Base-by-base conservation (phyloP, 306 rosid genomes). In the Casuarina equisetifolia region DNA sequence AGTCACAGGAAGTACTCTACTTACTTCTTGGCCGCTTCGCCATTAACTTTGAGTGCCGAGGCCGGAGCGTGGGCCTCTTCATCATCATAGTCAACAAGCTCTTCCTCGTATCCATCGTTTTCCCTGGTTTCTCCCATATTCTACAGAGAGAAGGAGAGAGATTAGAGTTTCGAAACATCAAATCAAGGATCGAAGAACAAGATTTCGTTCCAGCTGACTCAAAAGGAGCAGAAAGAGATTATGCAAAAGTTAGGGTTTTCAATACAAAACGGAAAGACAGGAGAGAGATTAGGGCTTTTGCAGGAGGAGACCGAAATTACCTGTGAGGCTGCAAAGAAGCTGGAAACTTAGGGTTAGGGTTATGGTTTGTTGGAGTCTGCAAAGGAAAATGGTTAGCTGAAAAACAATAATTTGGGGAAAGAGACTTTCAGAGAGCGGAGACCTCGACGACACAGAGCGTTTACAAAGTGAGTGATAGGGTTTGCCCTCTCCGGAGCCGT, bases 21-120 rank as follows among this genome's bases (percentile, higher is more conserved):
- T 77, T 72, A 94, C 98, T 94, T 94, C 86, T 94, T 94, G 72
- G 89, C 89, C 48, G 92, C 87, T 89, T 94, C 98, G 50, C 98
- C 97, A 70, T 94, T 94, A 77, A 88, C 93, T 88, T 94, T 94
- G 35, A 89, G 82, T 6, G 90, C 96, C 5, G 97, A 88, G 75
- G 91, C 97, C n/a, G 87, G 97, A 15, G 91, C 97, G 79, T 92
- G 91, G 76, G 92, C 98, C 20, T 94, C 98, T 58, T 94, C 98
- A 78, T 94, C 98, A 51, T 94, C 98, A 79, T 94, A 94, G 79
- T 94, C 97, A 20, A 94, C 90, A 82, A 94, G 97, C 95, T 94
- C 98, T 80, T 94, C 97, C 80, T 94, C 98, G 75, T 92, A 94
- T 12, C 85, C 88, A 73, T 94, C 98, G 74, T 81, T 82, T 70